A percentile compares a stretch with the other conserved stretches of the same genome.
Conservation (phyloP, 2,329 filamentous ascomycete species). For the Annulohypoxylon truncatum region DNA sequence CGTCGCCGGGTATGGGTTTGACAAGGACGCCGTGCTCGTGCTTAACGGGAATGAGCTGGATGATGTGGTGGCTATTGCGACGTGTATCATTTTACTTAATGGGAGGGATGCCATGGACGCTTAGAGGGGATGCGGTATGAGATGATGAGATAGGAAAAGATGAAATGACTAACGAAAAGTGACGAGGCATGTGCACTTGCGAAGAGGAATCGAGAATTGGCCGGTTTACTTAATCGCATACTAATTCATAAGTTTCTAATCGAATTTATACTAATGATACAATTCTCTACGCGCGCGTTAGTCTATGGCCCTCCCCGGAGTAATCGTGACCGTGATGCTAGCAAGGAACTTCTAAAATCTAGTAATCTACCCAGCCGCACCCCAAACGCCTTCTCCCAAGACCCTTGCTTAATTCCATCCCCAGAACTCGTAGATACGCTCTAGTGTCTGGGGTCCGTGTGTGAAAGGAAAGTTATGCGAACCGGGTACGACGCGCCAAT, state of each 20-base stretch:
- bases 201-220: neutral
- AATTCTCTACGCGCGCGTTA: constrained; percentile 15
- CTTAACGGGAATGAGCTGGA: constrained; percentile 49
- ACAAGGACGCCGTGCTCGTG: constrained; percentile 49
- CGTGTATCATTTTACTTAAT: constrained; percentile 50
- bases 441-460: constrained; percentile 58
- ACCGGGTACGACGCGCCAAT: constrained; percentile 64
- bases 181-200: neutral
- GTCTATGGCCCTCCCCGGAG: neutral
- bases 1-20: constrained; percentile 49
- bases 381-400: neutral
- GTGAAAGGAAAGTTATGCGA: constrained; percentile 73
- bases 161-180: neutral
- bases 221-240: constrained; percentile 20
- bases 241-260: constrained; percentile 33
- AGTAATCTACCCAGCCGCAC: constrained; percentile 9
- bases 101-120: constrained; percentile 52
- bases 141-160: neutral
- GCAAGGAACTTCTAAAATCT: neutral
- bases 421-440: constrained; percentile 63
- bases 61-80: constrained; percentile 49
- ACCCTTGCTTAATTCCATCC: constrained; percentile 37
- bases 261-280: constrained; percentile 33
- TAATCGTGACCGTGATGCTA: neutral
- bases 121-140: constrained; percentile 28